phyloP scores from a whole-genome alignment of 768 basidiomycete species.

The Trametes villosa region DNA sequence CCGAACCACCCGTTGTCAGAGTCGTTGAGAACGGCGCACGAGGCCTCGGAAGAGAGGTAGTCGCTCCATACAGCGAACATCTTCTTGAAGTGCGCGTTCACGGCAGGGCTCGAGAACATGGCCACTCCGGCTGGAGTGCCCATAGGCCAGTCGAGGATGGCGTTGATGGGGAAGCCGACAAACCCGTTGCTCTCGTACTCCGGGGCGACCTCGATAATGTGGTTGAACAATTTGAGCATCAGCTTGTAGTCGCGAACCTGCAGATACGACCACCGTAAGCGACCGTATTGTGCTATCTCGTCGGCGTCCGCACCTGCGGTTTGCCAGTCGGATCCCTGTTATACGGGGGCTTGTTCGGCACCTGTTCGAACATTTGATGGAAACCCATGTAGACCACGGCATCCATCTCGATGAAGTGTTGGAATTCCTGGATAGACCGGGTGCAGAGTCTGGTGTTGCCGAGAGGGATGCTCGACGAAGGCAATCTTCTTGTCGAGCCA shows the following conservation, averaged over 20 bases:
- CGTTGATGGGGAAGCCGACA: conserved; percentile 53
- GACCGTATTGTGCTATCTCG: too few species aligned
- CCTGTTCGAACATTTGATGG: conserved; percentile 41
- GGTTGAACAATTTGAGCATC: conserved; percentile 47
- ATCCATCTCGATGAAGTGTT: conserved; percentile 28
- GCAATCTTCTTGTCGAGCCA: conserved; percentile 21
- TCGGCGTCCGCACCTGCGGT: conserved; percentile 1
- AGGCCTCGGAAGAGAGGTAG: conserved; percentile 50
- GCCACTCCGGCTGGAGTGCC: conserved; percentile 39
- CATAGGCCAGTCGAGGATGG: conserved; percentile 50
- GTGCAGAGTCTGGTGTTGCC: conserved; percentile 11
- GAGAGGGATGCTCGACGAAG: conserved; percentile 10
- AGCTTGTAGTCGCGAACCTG: conserved; percentile 47
- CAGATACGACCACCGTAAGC: neutral
- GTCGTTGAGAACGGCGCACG: conserved; percentile 46
- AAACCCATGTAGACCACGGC: conserved; percentile 41
- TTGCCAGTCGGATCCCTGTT: conserved; percentile 15
- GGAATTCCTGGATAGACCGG: conserved; percentile 34
- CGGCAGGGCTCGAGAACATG: conserved; percentile 44
- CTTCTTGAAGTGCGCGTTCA: conserved; percentile 52
- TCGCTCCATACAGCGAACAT: conserved; percentile 54
- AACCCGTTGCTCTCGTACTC: conserved; percentile 43
- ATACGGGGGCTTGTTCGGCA: conserved; percentile 19
- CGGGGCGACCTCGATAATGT: conserved; percentile 48
- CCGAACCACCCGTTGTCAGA: conserved; percentile 55